phyloP scores from a whole-genome alignment of 73 alveolate genomes.

The Blepharisma stoltei region DNA sequence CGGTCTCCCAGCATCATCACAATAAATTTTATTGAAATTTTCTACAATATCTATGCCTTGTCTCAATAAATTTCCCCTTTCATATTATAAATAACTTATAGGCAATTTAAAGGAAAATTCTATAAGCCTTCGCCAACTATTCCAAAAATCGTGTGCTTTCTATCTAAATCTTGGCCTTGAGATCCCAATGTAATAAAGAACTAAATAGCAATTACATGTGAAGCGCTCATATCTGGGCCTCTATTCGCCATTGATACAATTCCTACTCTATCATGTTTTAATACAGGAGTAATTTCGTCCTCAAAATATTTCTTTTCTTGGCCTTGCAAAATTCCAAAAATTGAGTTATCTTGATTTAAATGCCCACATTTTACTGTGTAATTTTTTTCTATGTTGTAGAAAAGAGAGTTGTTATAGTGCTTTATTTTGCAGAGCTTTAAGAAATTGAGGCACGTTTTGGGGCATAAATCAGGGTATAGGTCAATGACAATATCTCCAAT shows the following conservation, averaged over 20 bases:
- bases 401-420: constrained; percentile 91
- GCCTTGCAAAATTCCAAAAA: constrained; percentile 31
- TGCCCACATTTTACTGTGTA: constrained; percentile 13
- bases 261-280: constrained; percentile 79
- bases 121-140: constrained; percentile 89
- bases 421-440: constrained; percentile 94
- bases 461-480: constrained; percentile 82
- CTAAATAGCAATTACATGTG: constrained; percentile 50
- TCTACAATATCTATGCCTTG: constrained; percentile 83
- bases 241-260: constrained; percentile 92
- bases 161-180: constrained; percentile 73
- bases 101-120: not conserved
- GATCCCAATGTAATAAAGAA: constrained; percentile 89
- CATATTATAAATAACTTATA: not conserved
- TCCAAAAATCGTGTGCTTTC: constrained; percentile 98
- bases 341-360: constrained; percentile 6
- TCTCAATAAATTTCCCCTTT: too few relatives aligned
- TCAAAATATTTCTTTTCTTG: constrained; percentile 53
- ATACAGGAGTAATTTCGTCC: constrained; percentile 85
- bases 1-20: constrained; percentile 88
- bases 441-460: constrained; percentile 86
- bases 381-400: constrained; percentile 78
- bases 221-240: constrained; percentile 91
- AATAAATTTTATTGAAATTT: constrained; percentile 71
- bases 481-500: constrained; percentile 95